phyloP scores from a whole-genome alignment of 345 rosid genomes.

The Lagerstroemia speciosa region DNA sequence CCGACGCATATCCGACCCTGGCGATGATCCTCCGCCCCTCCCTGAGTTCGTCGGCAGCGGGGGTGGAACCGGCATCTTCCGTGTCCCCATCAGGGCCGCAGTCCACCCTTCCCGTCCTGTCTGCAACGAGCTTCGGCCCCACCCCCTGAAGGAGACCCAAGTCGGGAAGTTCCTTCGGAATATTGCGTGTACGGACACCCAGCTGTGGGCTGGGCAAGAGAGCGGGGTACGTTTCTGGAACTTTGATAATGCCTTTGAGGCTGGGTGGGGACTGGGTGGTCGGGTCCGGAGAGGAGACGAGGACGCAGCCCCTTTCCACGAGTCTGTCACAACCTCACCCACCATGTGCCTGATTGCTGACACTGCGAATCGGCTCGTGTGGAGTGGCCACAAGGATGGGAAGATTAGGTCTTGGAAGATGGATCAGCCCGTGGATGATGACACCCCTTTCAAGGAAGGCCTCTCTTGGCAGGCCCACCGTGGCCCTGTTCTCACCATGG shows the following conservation, averaged over 20 bases:
- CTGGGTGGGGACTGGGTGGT: slow-evolving; percentile 52
- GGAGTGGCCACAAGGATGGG: slow-evolving; percentile 98
- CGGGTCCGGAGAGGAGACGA: slow-evolving; percentile 88
- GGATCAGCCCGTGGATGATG: slow-evolving; percentile 40
- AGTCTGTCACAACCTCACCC: slow-evolving; percentile 67
- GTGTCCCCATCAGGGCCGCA: slow-evolving; percentile 57
- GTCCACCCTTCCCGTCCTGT: slow-evolving; percentile 86
- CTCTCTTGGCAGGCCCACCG: slow-evolving; percentile 94
- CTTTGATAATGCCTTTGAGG: slow-evolving; percentile 47
- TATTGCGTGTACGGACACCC: slow-evolving; percentile 75
- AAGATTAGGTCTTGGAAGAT: slow-evolving; percentile 86
- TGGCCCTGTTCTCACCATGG: slow-evolving; percentile 64
- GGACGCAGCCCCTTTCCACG: slow-evolving; percentile 94
- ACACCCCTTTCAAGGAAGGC: slow-evolving; percentile 68
- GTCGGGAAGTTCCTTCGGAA: slow-evolving; percentile 79
- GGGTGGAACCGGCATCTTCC: slow-evolving; percentile 54
- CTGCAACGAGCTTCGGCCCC: slow-evolving; percentile 81
- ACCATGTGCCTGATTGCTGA: slow-evolving; percentile 75
- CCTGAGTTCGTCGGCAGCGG: slow-evolving; percentile 60
- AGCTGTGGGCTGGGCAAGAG: slow-evolving; percentile 98
- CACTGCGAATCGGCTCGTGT: slow-evolving; percentile 57
- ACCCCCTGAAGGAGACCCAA: slow-evolving; percentile 91
- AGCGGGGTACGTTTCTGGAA: slow-evolving; percentile 80
- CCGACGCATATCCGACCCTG: slow-evolving; percentile 7
- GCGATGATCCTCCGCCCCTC: slow-evolving; percentile 37